Base-by-base conservation (phyloP, 768 basidiomycete genomes). In the Guyanaporus albipodus region DNA sequence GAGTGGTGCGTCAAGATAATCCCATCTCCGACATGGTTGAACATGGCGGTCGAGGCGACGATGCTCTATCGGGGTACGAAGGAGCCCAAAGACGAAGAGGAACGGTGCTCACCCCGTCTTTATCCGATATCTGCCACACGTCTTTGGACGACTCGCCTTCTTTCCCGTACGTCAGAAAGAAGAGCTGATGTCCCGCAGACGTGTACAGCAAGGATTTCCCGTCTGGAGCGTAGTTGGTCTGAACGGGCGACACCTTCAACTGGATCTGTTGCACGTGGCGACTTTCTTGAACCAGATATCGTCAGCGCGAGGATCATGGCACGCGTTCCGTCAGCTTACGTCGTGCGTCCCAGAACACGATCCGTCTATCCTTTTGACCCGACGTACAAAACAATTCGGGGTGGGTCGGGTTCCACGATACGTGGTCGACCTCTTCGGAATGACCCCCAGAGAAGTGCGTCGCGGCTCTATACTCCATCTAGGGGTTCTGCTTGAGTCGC, bases 391-490 rank as follows among this genome's bases (percentile, higher is more conserved):
- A 87, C 14, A 89, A 67, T 31, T 90, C 88, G 4, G 88, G 86
- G 54, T 91, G 87, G 3, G 83, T 85, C 1, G 88, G 88, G 61
- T 88, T 88, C 87, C 88, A 91, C 8, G 86, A 80, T 33, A 90
- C 68, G 50, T 88, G 81, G 56, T 91, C 88, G n/a, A 85, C 83
- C 36, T 88, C 87, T 44, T 87, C 86, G 2, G 76, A 73, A 52
- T 90, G 88, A 7, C 79, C 87, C 18, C 87, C 85, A 1, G 82
- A 75, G 47, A 79, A 87, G 14, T 76, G 69, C 2, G 76, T 69
- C 14, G 87, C 83, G 14, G 81, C 74, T 53, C 87, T 76, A 19
- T 76, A 66, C 36, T 91, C 87, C 73, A 88, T 80, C 87, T 90
- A 54, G 11, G n/a, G n/a, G 5, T n/a, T 33, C 2, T 0, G 12